Conservation (phyloP, 345 rosid species). For the Anastatica hierochuntica region DNA sequence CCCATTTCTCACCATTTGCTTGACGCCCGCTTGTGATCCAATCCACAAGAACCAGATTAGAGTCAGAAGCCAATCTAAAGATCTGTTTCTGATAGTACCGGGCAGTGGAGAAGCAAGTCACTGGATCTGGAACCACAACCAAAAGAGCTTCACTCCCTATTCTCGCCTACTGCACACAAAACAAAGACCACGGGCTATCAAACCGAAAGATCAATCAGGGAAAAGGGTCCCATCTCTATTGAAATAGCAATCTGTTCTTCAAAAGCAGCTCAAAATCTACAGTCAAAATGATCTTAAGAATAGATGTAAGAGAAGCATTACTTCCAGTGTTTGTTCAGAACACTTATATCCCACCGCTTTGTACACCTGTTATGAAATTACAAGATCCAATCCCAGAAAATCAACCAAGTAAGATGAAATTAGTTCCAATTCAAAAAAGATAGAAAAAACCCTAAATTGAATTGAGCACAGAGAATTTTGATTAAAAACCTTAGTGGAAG, state of each 20-base stretch:
- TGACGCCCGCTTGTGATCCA: constrained; percentile 97
- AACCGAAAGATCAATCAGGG: background rate
- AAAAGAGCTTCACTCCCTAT: constrained; percentile 57
- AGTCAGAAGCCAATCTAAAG: constrained; percentile 52
- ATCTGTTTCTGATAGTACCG: constrained; percentile 82
- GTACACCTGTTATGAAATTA: constrained; percentile 44
- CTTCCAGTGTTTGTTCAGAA: constrained; percentile 63
- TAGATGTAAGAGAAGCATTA: constrained; percentile 27
- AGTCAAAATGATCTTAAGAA: no score
- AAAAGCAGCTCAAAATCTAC: no score
- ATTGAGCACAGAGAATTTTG: background rate
- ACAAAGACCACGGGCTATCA: background rate
- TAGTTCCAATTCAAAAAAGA: no score
- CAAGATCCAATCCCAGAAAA: constrained; percentile 1
- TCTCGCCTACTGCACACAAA: constrained; percentile 58
- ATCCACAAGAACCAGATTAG: constrained; percentile 71
- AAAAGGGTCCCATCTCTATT: background rate
- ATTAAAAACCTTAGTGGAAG: constrained; percentile 70
- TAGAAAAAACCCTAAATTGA: no score
- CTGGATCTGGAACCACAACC: constrained; percentile 81
- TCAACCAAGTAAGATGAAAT: constrained; percentile 1
- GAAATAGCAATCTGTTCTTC: background rate
- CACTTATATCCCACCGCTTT: constrained; percentile 65
- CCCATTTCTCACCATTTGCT: constrained; percentile 90
- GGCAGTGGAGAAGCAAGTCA: constrained; percentile 84